Conservation (phyloP, 2,329 filamentous ascomycete species). For the Drechslerella dactyloides region DNA sequence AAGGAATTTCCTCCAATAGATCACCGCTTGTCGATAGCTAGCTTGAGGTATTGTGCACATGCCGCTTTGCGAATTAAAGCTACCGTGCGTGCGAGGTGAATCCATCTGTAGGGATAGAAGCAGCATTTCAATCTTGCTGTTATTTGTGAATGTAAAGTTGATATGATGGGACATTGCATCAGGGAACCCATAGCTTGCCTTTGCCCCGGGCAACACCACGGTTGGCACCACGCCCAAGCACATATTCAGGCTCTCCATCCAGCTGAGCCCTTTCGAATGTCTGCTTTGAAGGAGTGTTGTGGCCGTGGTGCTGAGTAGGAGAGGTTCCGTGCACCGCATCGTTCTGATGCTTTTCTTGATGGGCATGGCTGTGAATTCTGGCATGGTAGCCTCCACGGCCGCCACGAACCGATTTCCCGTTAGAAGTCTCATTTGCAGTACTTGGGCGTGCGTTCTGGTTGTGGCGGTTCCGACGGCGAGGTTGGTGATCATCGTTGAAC, state of each 20-base stretch:
- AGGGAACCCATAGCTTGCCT: conserved; percentile 56
- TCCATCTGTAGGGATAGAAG: conserved; percentile 4
- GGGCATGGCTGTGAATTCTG: conserved; percentile 5
- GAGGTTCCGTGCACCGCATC: conserved; percentile 30
- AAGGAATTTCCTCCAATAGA: too few species aligned
- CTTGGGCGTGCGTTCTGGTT: conserved; percentile 44
- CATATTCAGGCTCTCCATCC: conserved; percentile 53
- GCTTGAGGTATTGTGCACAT: too few species aligned
- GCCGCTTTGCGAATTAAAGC: too few species aligned
- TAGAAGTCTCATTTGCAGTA: neutral
- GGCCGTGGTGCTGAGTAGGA: conserved; percentile 34
- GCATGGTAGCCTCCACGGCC: conserved; percentile 37
- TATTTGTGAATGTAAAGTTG: conserved; percentile 14
- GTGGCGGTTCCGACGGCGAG: conserved; percentile 39
- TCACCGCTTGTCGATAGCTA: too few species aligned
- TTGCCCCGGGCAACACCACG: conserved; percentile 55
- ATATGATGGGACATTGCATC: neutral
- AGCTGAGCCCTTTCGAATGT: conserved; percentile 22
- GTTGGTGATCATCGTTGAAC: conserved; percentile 26
- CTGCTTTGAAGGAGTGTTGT: conserved; percentile 14
- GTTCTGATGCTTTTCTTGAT: conserved; percentile 20
- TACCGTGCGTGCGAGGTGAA: neutral
- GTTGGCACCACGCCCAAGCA: conserved; percentile 54
- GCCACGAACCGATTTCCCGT: conserved; percentile 14
- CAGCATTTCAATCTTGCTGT: conserved; percentile 1